Evolutionary conservation across 805 yeast genomes (phyloP).

Genomic region (Jamesozyma gamospora): DNA sequence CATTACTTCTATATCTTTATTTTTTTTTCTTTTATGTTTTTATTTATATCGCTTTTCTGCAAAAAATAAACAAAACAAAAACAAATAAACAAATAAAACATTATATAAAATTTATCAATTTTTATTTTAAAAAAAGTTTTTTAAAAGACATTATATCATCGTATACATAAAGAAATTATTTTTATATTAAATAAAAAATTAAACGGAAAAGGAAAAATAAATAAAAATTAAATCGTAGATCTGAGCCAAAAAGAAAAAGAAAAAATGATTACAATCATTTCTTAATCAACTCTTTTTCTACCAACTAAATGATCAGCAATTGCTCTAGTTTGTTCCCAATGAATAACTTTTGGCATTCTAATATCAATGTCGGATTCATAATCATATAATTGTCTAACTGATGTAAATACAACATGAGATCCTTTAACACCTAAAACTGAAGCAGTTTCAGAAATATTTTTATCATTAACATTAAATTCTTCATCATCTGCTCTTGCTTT

Average conservation of each 20-base stretch:
- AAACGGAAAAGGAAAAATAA: too few relatives aligned
- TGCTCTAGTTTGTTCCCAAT: conserved; percentile 69
- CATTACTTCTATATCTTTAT: too few relatives aligned
- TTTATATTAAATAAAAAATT: too few relatives aligned
- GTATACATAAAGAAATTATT: too few relatives aligned
- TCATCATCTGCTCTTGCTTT: conserved; percentile 27
- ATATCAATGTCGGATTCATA: conserved; percentile 69
- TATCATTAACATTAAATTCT: conserved; percentile 24
- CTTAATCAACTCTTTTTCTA: conserved; percentile 34
- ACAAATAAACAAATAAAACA: too few relatives aligned
- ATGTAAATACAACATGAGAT: conserved; percentile 63
- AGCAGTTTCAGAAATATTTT: conserved; percentile 43
- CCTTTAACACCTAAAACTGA: conserved; percentile 76
- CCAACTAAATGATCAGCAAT: conserved; percentile 82
- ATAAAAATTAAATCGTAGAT: too few relatives aligned
- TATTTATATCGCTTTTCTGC: too few relatives aligned
- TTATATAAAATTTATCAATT: too few relatives aligned
- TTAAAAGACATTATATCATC: too few relatives aligned
- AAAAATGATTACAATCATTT: background rate
- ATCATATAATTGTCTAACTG: conserved; percentile 71
- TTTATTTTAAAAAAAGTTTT: too few relatives aligned
- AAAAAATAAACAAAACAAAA: too few relatives aligned
- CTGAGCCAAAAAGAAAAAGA: background rate
- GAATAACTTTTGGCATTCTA: conserved; percentile 83
- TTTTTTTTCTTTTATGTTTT: too few relatives aligned